These are phyloP conservation scores for Protea cynaroides DNA, from an alignment of 164 flowering plant species.

Conservation along the genomic window DNA sequence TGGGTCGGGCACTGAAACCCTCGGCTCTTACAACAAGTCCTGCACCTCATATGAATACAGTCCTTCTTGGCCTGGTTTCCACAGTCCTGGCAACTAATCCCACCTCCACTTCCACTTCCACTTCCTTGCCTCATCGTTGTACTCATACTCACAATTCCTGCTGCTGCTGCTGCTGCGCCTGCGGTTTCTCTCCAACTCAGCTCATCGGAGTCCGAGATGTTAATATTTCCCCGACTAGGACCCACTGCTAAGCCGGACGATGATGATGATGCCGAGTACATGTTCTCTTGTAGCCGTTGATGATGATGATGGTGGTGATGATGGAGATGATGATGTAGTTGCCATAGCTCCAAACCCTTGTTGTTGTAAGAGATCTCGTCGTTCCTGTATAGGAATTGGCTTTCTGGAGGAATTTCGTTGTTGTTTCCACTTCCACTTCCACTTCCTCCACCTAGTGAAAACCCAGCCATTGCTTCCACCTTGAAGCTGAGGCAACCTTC, in stretches of 20 bases:
- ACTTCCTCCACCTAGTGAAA: slow-evolving; percentile 21
- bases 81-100: slow-evolving; percentile 65
- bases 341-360: slow-evolving; percentile 63
- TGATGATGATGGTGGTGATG: slow-evolving; percentile 15
- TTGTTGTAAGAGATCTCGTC: slow-evolving; percentile 35
- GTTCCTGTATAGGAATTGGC: slow-evolving; percentile 33
- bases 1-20: slow-evolving; percentile 71
- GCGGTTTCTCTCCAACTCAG: too few species aligned
- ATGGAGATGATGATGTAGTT: slow-evolving; percentile 19
- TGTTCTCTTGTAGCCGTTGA: slow-evolving; percentile 9
- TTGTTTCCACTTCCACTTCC: slow-evolving; percentile 7
- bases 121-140: slow-evolving; percentile 38
- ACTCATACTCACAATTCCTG: not conserved
- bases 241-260: slow-evolving; percentile 10
- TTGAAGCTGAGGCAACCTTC: slow-evolving; percentile 12
- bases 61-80: slow-evolving; percentile 84
- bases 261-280: slow-evolving; percentile 21
- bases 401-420: slow-evolving; percentile 18
- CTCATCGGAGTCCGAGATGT: slow-evolving; percentile 13
- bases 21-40: slow-evolving; percentile 69
- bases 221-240: slow-evolving; percentile 12
- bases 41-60: slow-evolving; percentile 54
- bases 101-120: slow-evolving; percentile 22
- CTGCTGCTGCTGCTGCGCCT: slow-evolving; percentile 15
- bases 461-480: slow-evolving; percentile 50